A percentile compares a stretch with the other conserved stretches of the same genome.
Evolutionary conservation across 306 rosid species (phyloP).

Genomic region (Mucuna pruriens): DNA sequence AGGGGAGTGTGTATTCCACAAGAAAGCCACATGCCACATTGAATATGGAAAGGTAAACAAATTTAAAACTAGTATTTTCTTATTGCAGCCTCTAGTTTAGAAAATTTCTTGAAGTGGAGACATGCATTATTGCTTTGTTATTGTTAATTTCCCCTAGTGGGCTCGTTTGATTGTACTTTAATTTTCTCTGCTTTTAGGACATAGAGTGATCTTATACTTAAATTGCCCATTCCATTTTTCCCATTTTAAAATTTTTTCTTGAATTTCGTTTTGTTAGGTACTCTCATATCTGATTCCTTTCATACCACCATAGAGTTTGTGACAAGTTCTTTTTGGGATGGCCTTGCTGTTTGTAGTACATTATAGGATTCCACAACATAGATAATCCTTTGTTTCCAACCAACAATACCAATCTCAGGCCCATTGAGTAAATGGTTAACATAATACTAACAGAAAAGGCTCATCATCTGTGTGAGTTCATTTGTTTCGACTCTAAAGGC

Average conservation of each 20-base stretch:
- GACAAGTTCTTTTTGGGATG: background rate
- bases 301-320: background rate
- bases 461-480: background rate
- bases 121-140: slow-evolving; percentile 24
- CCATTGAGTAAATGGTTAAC: background rate
- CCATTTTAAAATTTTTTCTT: background rate
- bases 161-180: slow-evolving; percentile 31
- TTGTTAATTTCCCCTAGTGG: slow-evolving; percentile 1
- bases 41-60: background rate
- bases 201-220: background rate
- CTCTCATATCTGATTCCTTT: background rate
- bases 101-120: background rate
- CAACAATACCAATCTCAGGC: background rate
- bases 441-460: background rate
- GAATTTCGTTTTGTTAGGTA: background rate
- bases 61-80: background rate
- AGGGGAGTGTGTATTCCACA: slow-evolving; percentile 44
- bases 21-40: slow-evolving; percentile 39
- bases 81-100: background rate
- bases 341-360: background rate
- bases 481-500: background rate
- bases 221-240: background rate
- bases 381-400: background rate
- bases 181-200: slow-evolving; percentile 27
- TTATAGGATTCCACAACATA: background rate